Percentiles rank a stretch among this genome's conserved stretches.
Evolutionary conservation across 2,329 filamentous ascomycete genomes (phyloP).

Genomic region (Trichoderma sp.): DNA sequence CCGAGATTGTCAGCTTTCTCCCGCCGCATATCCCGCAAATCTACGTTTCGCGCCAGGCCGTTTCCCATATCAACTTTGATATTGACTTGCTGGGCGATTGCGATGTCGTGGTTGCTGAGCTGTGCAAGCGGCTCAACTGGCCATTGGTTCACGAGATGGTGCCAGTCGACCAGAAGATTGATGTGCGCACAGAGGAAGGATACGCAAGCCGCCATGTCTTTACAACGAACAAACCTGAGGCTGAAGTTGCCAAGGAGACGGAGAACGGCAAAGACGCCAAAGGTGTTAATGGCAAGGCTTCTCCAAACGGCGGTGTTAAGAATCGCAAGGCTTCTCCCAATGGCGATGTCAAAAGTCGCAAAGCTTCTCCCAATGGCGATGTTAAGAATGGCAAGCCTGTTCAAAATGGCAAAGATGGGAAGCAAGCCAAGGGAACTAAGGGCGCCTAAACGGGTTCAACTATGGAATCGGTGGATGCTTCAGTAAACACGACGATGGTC

Average conservation of each 20-base stretch:
- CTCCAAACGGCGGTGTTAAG: background rate
- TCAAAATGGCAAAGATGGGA: background rate
- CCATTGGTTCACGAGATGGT: constrained; percentile 79
- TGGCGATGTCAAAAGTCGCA: background rate
- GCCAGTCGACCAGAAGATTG: constrained; percentile 60
- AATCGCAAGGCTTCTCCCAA: background rate
- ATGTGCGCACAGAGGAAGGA: constrained; percentile 44
- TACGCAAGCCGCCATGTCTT: constrained; percentile 39
- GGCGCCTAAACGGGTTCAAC: background rate
- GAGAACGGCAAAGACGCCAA: background rate
- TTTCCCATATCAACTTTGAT: constrained; percentile 90
- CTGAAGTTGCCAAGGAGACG: background rate
- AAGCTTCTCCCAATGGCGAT: background rate
- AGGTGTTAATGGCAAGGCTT: background rate
- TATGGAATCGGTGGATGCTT: background rate
- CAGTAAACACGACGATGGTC: background rate
- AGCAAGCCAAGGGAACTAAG: background rate
- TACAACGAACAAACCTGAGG: constrained; percentile 25
- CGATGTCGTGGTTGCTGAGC: constrained; percentile 82
- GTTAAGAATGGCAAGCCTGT: background rate
- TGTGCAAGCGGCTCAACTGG: constrained; percentile 82
- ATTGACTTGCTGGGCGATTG: constrained; percentile 95
- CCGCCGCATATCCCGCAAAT: constrained; percentile 82
- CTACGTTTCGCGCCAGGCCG: constrained; percentile 81
- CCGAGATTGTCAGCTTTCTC: constrained; percentile 80